These are phyloP conservation scores for Paramyrothecium roridum DNA, from an alignment of 2,329 filamentous ascomycete genomes.

Conservation along the genomic window DNA sequence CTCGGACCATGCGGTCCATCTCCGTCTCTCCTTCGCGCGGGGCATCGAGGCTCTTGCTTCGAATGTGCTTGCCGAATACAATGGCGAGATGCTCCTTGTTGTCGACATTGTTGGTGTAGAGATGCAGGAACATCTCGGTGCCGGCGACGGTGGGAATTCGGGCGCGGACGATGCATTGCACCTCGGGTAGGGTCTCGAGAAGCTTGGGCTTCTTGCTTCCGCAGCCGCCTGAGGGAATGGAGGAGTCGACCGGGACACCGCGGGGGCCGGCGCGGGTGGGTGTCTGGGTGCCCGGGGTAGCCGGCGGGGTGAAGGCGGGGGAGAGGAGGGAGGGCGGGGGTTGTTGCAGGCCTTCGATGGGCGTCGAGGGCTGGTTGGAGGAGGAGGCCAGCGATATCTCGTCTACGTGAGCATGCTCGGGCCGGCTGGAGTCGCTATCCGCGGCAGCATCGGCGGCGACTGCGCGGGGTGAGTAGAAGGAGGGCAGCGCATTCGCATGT, in stretches of 20 bases:
- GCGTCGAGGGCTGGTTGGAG: conserved; percentile 10
- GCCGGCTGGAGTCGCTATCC: conserved; percentile 9
- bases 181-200: conserved; percentile 72
- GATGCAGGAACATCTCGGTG: conserved; percentile 93
- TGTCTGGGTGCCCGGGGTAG: conserved; percentile 58
- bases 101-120: conserved; percentile 91
- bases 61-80: conserved; percentile 86
- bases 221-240: conserved; percentile 54
- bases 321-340: conserved; percentile 74
- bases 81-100: conserved; percentile 96
- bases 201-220: conserved; percentile 66
- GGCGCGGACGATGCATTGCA: conserved; percentile 92
- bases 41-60: conserved; percentile 69
- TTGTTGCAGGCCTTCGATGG: conserved; percentile 14
- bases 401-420: conserved; percentile 24
- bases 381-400: conserved; percentile 27
- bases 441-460: conserved; percentile 18
- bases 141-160: conserved; percentile 90
- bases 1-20: conserved; percentile 87
- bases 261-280: conserved; percentile 42
- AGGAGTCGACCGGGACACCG: conserved; percentile 59
- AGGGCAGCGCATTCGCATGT: conserved; percentile 27
- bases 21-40: conserved; percentile 75
- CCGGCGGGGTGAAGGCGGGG: conserved; percentile 75
- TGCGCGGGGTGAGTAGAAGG: conserved; percentile 44